Percentiles rank a stretch among this genome's conserved stretches.
phyloP scores from a whole-genome alignment of 345 rosid species.

The Citrus maxima region DNA sequence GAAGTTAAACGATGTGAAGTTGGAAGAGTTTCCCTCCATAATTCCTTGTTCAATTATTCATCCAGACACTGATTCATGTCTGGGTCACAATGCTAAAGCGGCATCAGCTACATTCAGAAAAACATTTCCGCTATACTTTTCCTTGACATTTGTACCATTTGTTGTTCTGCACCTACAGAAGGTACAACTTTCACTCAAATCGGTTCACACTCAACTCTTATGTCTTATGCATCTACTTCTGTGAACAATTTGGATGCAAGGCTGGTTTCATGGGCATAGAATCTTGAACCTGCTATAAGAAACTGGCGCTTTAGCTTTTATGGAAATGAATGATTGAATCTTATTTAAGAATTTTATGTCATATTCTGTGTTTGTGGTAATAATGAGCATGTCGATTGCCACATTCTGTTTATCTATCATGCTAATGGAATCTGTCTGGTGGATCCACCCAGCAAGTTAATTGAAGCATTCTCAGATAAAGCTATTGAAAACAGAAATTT shows the following conservation, averaged over 20 bases:
- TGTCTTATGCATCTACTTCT: slow-evolving; percentile 4
- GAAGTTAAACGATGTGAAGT: slow-evolving; percentile 44
- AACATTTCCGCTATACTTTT: slow-evolving; percentile 95
- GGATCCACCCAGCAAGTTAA: background rate
- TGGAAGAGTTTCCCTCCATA: slow-evolving; percentile 78
- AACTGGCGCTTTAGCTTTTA: background rate
- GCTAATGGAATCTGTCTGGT: background rate
- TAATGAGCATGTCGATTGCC: background rate
- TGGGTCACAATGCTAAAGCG: slow-evolving; percentile 81
- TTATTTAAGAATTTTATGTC: background rate
- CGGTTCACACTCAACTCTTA: background rate
- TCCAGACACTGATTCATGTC: slow-evolving; percentile 76
- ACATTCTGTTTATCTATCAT: background rate
- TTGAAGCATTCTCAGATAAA: background rate
- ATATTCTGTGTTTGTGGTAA: background rate
- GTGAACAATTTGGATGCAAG: background rate
- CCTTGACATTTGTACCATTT: slow-evolving; percentile 95
- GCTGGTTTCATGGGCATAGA: background rate
- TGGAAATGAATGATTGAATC: background rate
- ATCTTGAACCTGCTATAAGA: background rate
- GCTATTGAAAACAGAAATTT: background rate
- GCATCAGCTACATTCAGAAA: slow-evolving; percentile 89
- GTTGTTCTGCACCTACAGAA: slow-evolving; percentile 90
- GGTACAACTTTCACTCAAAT: slow-evolving; percentile 43
- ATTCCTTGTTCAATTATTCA: slow-evolving; percentile 92